Evolutionary conservation across 495 filamentous ascomycete species (phyloP).

Genomic region (Thozetella sp.): DNA sequence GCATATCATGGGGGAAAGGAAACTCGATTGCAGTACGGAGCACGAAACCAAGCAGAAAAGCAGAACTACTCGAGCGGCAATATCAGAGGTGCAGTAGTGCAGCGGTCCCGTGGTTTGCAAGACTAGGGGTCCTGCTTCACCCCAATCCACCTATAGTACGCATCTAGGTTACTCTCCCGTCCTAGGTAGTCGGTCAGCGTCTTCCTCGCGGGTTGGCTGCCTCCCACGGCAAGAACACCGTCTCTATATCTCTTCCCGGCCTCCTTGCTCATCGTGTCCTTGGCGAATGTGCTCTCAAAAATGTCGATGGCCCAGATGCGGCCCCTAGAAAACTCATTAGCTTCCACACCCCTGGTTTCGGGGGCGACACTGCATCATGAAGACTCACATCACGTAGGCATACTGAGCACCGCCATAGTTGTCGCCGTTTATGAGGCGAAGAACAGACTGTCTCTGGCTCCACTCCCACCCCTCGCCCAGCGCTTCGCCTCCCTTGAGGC

Average conservation of each 20-base stretch:
- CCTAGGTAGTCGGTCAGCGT: conserved; percentile 55
- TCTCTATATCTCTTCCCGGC: conserved; percentile 56
- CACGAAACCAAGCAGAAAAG: too few species aligned
- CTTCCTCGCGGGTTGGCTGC: conserved; percentile 58
- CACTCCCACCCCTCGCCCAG: conserved; percentile 57
- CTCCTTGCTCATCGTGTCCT: conserved; percentile 48
- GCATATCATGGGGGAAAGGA: too few species aligned
- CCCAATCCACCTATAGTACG: conserved; percentile 48
- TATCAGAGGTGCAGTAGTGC: too few species aligned
- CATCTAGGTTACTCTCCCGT: conserved; percentile 51
- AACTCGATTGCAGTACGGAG: too few species aligned
- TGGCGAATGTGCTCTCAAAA: not conserved
- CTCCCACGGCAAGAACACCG: conserved; percentile 54
- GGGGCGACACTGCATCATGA: conserved; percentile 76
- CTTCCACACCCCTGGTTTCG: conserved; percentile 58
- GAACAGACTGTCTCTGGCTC: conserved; percentile 70
- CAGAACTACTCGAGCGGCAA: too few species aligned
- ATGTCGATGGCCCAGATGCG: conserved; percentile 9
- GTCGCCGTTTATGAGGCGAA: conserved; percentile 57
- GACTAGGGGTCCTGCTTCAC: too few species aligned
- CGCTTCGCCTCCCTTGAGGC: conserved; percentile 58
- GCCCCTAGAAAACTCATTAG: not conserved
- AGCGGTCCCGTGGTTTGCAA: too few species aligned
- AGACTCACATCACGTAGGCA: conserved; percentile 53
- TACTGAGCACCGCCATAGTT: not conserved